Conservation (phyloP, 306 rosid genomes). For the Quercus cerris region DNA sequence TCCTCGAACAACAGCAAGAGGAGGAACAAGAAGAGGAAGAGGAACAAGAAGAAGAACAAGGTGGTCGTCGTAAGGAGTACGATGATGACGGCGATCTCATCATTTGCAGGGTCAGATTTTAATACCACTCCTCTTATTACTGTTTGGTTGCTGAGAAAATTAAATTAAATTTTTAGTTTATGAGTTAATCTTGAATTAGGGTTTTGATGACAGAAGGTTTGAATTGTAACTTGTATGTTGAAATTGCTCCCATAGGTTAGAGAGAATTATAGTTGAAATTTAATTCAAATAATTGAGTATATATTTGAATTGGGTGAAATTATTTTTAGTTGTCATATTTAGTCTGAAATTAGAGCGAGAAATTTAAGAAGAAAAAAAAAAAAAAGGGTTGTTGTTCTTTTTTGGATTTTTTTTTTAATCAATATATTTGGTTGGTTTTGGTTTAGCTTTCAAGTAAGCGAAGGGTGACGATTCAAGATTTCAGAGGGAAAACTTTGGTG, state of each 20-base stretch:
- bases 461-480: constrained; percentile 48
- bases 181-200: too few species aligned
- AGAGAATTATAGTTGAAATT: too few species aligned
- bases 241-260: too few species aligned
- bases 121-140: background rate
- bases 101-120: constrained; percentile 61
- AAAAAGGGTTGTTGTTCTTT: too few species aligned
- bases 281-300: too few species aligned
- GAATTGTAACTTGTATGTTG: too few species aligned
- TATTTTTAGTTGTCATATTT: too few species aligned
- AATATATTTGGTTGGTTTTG: constrained; percentile 1
- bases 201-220: too few species aligned
- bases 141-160: constrained; percentile 12
- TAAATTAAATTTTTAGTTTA: background rate
- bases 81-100: constrained; percentile 78
- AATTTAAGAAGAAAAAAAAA: too few species aligned
- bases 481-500: constrained; percentile 56
- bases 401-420: background rate
- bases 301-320: too few species aligned
- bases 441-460: constrained; percentile 62
- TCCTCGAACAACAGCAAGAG: constrained; percentile 47
- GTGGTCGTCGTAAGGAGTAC: constrained; percentile 31
- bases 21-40: constrained; percentile 10
- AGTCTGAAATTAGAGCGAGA: too few species aligned
- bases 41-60: background rate